A percentile compares a stretch with the other conserved stretches of the same genome.
Conservation (phyloP, 2,329 filamentous ascomycete genomes). For the Xylaria hypoxylon region DNA sequence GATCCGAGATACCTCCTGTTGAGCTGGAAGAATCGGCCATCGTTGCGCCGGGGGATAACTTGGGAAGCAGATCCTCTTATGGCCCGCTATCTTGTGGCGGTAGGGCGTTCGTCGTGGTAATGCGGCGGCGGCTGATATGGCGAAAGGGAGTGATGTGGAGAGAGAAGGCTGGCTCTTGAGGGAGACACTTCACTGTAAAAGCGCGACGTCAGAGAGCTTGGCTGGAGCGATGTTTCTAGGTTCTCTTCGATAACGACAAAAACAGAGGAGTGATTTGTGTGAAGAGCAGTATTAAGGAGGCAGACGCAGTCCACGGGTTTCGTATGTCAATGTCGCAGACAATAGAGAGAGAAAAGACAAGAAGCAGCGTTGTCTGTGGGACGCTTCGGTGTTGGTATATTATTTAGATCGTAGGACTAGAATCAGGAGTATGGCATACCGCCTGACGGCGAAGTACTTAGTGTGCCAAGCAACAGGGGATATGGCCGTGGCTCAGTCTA, state of each 20-base stretch:
- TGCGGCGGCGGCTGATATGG: neutral
- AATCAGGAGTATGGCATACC: slow-evolving; percentile 37
- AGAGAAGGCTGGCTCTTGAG: slow-evolving; percentile 7
- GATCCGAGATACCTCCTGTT: slow-evolving; percentile 73
- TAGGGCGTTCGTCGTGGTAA: neutral
- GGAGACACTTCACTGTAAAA: slow-evolving; percentile 5
- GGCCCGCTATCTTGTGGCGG: slow-evolving; percentile 3
- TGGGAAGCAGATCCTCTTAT: neutral
- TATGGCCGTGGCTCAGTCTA: slow-evolving; percentile 7
- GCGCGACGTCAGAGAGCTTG: slow-evolving; percentile 18
- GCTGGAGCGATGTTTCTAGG: neutral
- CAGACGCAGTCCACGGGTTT: slow-evolving; percentile 36
- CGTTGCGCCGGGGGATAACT: slow-evolving; percentile 7
- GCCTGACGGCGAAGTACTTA: slow-evolving; percentile 23
- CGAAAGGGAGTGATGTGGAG: neutral
- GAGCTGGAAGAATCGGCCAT: slow-evolving; percentile 54
- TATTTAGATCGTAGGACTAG: slow-evolving; percentile 38
- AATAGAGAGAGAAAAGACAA: slow-evolving; percentile 25
- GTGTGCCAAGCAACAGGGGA: slow-evolving; percentile 26
- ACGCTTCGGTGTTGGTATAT: slow-evolving; percentile 29
- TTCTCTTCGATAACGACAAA: slow-evolving; percentile 9
- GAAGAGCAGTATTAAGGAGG: slow-evolving; percentile 31
- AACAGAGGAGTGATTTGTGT: slow-evolving; percentile 12
- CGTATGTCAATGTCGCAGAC: slow-evolving; percentile 29
- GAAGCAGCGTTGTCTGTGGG: slow-evolving; percentile 30